These are phyloP conservation scores for Flaveria ramosissima DNA, from an alignment of 129 eudicot species.

Conservation along the genomic window DNA sequence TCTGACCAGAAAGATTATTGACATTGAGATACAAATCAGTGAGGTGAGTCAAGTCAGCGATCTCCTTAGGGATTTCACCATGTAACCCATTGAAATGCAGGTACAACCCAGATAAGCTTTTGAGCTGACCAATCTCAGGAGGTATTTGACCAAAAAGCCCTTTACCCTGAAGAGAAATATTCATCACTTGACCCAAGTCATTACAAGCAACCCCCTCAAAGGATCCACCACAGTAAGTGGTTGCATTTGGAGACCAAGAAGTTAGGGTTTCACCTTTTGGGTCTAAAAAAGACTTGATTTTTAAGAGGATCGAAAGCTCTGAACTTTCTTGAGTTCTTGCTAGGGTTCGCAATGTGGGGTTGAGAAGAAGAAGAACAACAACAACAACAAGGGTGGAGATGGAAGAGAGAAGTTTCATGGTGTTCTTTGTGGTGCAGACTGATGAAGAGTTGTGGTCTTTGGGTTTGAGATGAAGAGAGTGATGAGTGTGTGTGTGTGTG, in stretches of 20 bases:
- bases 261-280: constrained; percentile 54
- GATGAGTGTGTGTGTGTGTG: constrained; percentile 20
- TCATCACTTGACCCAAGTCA: constrained; percentile 70
- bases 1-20: constrained; percentile 71
- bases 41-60: constrained; percentile 71
- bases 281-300: constrained; percentile 70
- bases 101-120: constrained; percentile 83
- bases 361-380: constrained; percentile 21
- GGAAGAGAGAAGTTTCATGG: constrained; percentile 27
- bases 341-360: constrained; percentile 26
- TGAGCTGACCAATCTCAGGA: constrained; percentile 81
- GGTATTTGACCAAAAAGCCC: constrained; percentile 78
- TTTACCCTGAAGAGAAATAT: constrained; percentile 93
- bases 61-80: constrained; percentile 79
- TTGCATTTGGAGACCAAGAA: constrained; percentile 69
- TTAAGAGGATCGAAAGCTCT: constrained; percentile 45
- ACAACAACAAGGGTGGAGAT: constrained; percentile 25
- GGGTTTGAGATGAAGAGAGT: constrained; percentile 36
- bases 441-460: constrained; percentile 12
- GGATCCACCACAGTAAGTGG: constrained; percentile 60
- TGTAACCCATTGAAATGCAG: constrained; percentile 75
- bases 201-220: constrained; percentile 88
- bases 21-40: constrained; percentile 90
- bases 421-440: not conserved
- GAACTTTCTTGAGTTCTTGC: constrained; percentile 31